Percentiles rank a stretch among this genome's conserved stretches.
These are phyloP conservation scores for Lathyrus oleraceus DNA, from an alignment of 306 rosid species.

Conservation along the genomic window DNA sequence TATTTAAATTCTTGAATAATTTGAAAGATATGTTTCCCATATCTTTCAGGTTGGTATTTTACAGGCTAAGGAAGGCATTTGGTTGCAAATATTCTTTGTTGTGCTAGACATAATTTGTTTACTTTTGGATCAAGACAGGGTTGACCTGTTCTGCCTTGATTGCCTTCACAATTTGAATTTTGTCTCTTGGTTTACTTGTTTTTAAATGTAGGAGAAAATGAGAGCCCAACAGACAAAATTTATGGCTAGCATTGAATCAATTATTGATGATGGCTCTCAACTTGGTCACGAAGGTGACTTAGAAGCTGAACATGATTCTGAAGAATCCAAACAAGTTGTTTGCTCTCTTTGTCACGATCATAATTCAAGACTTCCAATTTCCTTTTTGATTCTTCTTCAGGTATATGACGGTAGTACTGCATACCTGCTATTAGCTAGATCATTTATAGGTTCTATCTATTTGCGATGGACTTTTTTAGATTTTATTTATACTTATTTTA, in stretches of 20 bases:
- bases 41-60: conserved; percentile 23
- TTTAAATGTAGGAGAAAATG: conserved; percentile 75
- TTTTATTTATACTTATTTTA: conserved; percentile 15
- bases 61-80: conserved; percentile 24
- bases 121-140: conserved; percentile 13
- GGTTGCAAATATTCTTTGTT: conserved; percentile 18
- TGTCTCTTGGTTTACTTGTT: conserved; percentile 30
- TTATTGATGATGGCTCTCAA: conserved; percentile 58
- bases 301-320: conserved; percentile 48
- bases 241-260: conserved; percentile 70
- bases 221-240: conserved; percentile 85
- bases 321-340: conserved; percentile 64
- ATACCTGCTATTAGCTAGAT: conserved; percentile 14
- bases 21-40: conserved; percentile 14
- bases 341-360: conserved; percentile 96
- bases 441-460: conserved; percentile 22
- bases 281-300: conserved; percentile 49
- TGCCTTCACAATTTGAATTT: conserved; percentile 26
- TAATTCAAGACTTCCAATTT: conserved; percentile 63
- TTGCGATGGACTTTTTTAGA: conserved; percentile 8
- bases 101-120: conserved; percentile 1
- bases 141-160: conserved; percentile 6
- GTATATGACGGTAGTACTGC: conserved; percentile 36
- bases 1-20: conserved; percentile 8
- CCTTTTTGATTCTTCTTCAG: conserved; percentile 85